These are phyloP conservation scores for Lactarius sanguifluus DNA, from an alignment of 768 basidiomycete genomes.

Conservation along the genomic window DNA sequence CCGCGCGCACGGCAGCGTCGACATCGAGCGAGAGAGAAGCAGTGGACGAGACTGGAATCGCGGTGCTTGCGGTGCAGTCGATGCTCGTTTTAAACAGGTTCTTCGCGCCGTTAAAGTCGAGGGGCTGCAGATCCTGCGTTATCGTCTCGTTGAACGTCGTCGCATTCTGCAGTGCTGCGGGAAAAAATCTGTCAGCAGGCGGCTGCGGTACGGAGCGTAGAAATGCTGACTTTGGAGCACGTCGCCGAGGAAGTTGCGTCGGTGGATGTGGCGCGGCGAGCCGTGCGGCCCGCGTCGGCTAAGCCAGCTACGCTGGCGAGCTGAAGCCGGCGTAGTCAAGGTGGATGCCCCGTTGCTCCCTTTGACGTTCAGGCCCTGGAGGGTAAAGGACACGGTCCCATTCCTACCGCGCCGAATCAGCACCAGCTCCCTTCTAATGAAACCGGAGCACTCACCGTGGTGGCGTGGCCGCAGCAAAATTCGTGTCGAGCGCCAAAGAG, in stretches of 20 bases:
- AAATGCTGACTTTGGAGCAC: background rate
- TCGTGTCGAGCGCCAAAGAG: background rate
- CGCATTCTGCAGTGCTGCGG: background rate
- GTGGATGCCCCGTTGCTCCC: background rate
- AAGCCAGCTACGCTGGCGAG: background rate
- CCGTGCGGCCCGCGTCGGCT: background rate
- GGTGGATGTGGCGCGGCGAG: background rate
- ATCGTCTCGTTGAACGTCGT: slow-evolving; percentile 3
- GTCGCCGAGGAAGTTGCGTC: background rate
- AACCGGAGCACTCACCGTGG: background rate
- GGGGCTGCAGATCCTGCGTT: background rate
- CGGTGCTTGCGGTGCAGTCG: background rate
- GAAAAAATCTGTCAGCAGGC: background rate
- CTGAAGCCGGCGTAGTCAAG: background rate
- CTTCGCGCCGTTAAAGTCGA: background rate
- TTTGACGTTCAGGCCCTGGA: background rate
- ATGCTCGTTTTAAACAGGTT: slow-evolving; percentile 12
- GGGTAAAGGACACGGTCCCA: slow-evolving; percentile 6
- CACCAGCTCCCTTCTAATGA: background rate
- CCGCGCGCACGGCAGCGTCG: background rate
- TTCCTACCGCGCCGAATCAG: background rate
- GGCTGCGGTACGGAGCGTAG: background rate
- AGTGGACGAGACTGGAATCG: background rate
- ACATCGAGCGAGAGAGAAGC: slow-evolving; percentile 15
- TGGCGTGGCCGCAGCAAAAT: background rate